These are phyloP conservation scores for Globisporangium nunn DNA, from an alignment of 352 stramenopile genomes.

Conservation along the genomic window DNA sequence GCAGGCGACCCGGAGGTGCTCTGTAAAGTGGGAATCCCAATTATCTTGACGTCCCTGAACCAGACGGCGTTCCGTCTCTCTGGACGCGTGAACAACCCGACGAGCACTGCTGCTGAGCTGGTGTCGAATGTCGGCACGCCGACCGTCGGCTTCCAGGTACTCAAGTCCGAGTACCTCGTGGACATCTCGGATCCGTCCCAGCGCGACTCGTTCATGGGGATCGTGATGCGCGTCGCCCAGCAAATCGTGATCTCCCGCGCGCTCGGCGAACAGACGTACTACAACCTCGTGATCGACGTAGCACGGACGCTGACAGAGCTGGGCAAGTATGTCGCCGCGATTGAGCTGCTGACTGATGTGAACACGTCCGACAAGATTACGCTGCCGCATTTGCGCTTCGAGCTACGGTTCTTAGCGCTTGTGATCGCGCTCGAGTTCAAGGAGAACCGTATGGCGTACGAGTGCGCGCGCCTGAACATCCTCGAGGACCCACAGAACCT, in stretches of 20 bases:
- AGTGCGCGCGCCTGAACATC: slow-evolving; percentile 82
- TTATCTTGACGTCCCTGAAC: slow-evolving; percentile 77
- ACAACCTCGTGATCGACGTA: slow-evolving; percentile 74
- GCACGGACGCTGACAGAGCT: slow-evolving; percentile 71
- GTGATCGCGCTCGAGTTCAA: slow-evolving; percentile 81
- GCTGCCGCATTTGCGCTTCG: slow-evolving; percentile 60
- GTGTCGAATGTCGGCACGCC: slow-evolving; percentile 52
- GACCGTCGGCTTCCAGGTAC: slow-evolving; percentile 66
- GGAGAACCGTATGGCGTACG: slow-evolving; percentile 84
- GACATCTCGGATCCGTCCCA: slow-evolving; percentile 69
- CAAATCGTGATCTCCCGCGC: slow-evolving; percentile 75
- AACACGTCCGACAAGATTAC: slow-evolving; percentile 84
- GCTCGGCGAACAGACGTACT: slow-evolving; percentile 67
- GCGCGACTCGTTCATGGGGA: slow-evolving; percentile 78
- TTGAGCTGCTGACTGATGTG: slow-evolving; percentile 81
- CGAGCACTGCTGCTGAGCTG: slow-evolving; percentile 41
- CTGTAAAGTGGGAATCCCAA: slow-evolving; percentile 76
- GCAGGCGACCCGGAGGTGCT: slow-evolving; percentile 65
- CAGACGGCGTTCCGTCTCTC: slow-evolving; percentile 71
- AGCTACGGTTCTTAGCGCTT: slow-evolving; percentile 77
- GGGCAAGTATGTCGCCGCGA: slow-evolving; percentile 76
- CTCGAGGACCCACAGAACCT: slow-evolving; percentile 77
- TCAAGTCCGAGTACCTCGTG: slow-evolving; percentile 80
- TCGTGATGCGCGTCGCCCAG: slow-evolving; percentile 78
- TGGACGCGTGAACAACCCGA: slow-evolving; percentile 50